Evolutionary conservation across 2,329 filamentous ascomycete species (phyloP), one percentile per base, ranked within the genome.

Genomic region (Penicillium sp.): DNA sequence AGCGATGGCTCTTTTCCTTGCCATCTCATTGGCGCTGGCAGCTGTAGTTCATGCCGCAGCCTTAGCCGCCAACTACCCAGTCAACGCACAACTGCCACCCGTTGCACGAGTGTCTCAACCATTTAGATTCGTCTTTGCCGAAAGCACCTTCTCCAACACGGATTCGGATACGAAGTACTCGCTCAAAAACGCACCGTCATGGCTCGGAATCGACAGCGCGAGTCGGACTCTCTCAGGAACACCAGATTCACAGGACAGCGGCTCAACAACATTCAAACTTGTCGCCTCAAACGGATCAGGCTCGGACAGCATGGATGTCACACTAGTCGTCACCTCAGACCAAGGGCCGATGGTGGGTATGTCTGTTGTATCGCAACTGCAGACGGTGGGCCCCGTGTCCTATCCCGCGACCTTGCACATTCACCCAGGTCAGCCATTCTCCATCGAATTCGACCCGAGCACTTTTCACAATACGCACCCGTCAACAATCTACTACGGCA

Each of bases 11-110:
- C 63, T 65, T 57, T 58, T 70, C 59, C 57, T 71, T 47, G 54
- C 69, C 58, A 59, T 71, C 39, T 35, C 70, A 49, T 58, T 75
- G 57, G 60, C 64, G 20, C 60, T 75, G 20, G 52, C 72, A 38
- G 61, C 65, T 65, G 64, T 67, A 59, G 69, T 72, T 22, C 63
- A 67, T 60, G 79, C 77, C 49, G 64, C 63, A 69, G 69, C 59
- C 73, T 77, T 63, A 69, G 64, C 58, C 28, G 70, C 81, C 51
- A 80, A 80, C 49, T 94, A 93, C 67, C 92, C 92, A 0, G 82
- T 96, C 74, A 96, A 95, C 75, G 88, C 90, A 2, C 92, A 96
- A 74, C 83, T 96, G 0, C 92, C 92, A 35, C 88, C 89, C 3
- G 88, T 93, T 55, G 92, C 91, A 20, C 84, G 90, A 64, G 81